Evolutionary conservation across 768 basidiomycete genomes (phyloP), one percentile per base, ranked within the genome.

Genomic region (Fomitopsis serialis): DNA sequence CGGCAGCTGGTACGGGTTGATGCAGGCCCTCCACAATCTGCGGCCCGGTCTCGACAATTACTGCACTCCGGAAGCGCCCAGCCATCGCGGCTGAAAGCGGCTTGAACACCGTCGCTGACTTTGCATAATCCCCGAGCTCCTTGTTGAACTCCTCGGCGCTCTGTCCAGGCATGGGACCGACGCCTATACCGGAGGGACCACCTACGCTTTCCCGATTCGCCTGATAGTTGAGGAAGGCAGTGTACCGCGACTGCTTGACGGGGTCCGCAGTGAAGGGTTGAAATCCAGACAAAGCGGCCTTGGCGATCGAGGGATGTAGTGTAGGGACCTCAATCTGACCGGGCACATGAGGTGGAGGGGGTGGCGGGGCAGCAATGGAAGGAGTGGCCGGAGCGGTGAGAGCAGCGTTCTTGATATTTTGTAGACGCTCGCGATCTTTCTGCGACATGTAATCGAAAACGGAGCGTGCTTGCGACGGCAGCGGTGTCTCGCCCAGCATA

Each of bases 391-490:
- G 19, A 2, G 61, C 54, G 3, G 66, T 52, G n/a, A 54, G 49
- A 5, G 60, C 52, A 7, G 66, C 61, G 8, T 57, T 59, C 43
- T 68, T 55, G 24, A 89, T 78, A 25, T 76, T 77, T 62, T 85
- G 77, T 15, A 99, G 77, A 6, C 95, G 85, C 55, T 97, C 94
- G 52, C 84, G 81, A 62, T 96, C 92, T 62, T 94, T 95, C 58
- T 87, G 81, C 0, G 97, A 96, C 66, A 98, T 82, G 66, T 85
- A 98, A 43, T 98, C 95, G 66, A 96, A 98, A 15, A 99, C 81
- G 0, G 96, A 98, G 11, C 83, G 82, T 1, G 89, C 81, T 13
- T 78, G 79, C 2, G 83, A 70, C 12, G 84, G 77, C 11, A 90
- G 73, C 11, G 82, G 82, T 10, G 80, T 81, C 69, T 98, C 97